Evolutionary conservation across 2,329 filamentous ascomycete species (phyloP).

Genomic region (Ascocoryne sarcoides): DNA sequence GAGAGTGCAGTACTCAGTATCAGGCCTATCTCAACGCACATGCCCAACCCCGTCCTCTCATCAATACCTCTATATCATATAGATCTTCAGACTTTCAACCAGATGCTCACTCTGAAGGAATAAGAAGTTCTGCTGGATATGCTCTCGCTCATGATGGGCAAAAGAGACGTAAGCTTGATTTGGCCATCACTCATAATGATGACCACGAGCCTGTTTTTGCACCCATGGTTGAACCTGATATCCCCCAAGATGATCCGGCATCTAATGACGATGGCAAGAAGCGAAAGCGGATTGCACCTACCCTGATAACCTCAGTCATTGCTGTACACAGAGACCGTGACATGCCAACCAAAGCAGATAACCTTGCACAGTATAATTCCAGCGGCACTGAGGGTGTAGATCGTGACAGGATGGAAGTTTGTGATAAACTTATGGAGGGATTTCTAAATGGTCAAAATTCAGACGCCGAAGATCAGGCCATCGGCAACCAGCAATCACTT

Average conservation of each 20-base stretch:
- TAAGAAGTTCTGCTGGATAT: background rate
- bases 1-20: slow-evolving; percentile 42
- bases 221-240: background rate
- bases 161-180: background rate
- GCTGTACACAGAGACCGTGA: slow-evolving; percentile 15
- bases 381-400: background rate
- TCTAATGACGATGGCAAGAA: slow-evolving; percentile 19
- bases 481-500: background rate
- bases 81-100: background rate
- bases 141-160: background rate
- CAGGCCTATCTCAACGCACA: slow-evolving; percentile 11
- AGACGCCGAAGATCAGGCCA: background rate
- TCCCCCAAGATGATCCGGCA: background rate
- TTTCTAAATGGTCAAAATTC: background rate
- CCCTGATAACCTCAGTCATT: slow-evolving; percentile 20
- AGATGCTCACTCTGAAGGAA: background rate
- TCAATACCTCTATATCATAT: background rate
- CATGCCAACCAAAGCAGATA: slow-evolving; percentile 20
- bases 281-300: slow-evolving; percentile 28
- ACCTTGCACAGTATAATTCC: slow-evolving; percentile 1
- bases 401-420: background rate
- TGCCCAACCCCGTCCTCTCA: no score
- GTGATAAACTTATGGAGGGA: no score
- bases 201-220: background rate
- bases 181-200: background rate